These are phyloP conservation scores for Coemansia sp. DNA, from an alignment of 192 early-diverging fungal genomes.

Conservation along the genomic window DNA sequence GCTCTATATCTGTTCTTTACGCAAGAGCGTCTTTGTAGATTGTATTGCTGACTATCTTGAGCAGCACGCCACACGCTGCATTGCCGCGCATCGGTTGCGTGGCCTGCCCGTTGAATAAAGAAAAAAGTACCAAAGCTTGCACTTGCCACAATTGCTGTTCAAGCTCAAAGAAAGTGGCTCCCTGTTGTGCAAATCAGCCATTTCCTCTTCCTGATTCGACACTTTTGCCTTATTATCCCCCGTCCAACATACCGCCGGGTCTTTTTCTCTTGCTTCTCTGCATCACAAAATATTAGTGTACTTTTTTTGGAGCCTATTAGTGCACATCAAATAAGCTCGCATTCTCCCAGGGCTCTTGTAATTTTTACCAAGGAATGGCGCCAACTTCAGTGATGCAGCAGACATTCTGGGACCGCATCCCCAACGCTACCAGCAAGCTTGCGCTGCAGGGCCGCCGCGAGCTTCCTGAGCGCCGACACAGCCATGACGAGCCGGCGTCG, in stretches of 20 bases:
- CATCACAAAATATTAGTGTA: not conserved
- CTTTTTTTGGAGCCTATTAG: conserved; percentile 3
- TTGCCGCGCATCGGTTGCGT: conserved; percentile 12
- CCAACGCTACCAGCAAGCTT: conserved; percentile 43
- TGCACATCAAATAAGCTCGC: not conserved
- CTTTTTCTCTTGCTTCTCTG: conserved; percentile 5
- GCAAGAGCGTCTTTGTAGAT: too few species aligned
- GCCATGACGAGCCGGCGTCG: not conserved
- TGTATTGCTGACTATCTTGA: not conserved
- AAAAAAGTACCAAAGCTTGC: not conserved
- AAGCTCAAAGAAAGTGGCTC: not conserved
- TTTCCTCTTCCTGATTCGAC: not conserved
- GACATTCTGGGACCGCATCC: conserved; percentile 54
- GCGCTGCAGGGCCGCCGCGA: conserved; percentile 32
- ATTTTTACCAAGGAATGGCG: conserved; percentile 10
- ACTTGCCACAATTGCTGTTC: conserved; percentile 6
- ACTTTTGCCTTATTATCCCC: not conserved
- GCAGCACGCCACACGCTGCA: conserved; percentile 12
- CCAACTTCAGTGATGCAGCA: conserved; percentile 36
- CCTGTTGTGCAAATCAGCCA: conserved; percentile 9
- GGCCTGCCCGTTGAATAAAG: conserved; percentile 5
- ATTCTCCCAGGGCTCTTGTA: not conserved
- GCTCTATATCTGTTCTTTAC: too few species aligned
- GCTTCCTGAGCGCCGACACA: conserved; percentile 4
- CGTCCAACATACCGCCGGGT: not conserved